Evolutionary conservation across 108 stramenopile species (phyloP).

Genomic region (Pinguiococcus pyrenoidosus): DNA sequence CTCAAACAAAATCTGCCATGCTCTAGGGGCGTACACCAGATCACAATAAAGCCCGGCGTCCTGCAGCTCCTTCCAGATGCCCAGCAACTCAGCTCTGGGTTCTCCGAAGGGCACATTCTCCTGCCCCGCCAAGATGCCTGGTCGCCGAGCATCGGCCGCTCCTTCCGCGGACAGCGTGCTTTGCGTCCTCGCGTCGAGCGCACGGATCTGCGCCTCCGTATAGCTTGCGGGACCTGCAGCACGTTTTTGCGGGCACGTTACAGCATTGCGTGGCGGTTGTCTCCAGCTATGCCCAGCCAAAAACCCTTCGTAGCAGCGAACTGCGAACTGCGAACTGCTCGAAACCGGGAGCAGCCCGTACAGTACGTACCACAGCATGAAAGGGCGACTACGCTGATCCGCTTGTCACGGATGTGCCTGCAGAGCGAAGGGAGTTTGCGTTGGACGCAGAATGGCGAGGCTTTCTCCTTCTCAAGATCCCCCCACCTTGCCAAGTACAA

Average conservation of each 20-base stretch:
- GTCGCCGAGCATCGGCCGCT: background rate
- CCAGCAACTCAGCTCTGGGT: constrained; percentile 8
- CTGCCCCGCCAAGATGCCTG: background rate
- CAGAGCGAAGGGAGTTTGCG: too few relatives aligned
- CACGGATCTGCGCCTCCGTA: too few relatives aligned
- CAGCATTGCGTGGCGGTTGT: background rate
- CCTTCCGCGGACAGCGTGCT: background rate
- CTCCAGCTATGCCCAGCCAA: too few relatives aligned
- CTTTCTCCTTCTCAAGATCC: background rate
- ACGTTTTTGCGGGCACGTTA: background rate
- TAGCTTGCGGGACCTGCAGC: background rate
- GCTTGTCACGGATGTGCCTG: too few relatives aligned
- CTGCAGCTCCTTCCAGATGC: constrained; percentile 17
- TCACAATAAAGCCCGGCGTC: constrained; percentile 17
- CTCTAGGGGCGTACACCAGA: constrained; percentile 16
- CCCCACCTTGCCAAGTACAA: constrained; percentile 15
- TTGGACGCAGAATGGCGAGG: too few relatives aligned
- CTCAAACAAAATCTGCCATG: constrained; percentile 12
- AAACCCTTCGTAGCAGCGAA: too few relatives aligned
- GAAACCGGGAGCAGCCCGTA: constrained; percentile 1
- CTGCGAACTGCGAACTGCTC: too few relatives aligned
- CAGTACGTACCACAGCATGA: too few relatives aligned
- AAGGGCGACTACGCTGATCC: too few relatives aligned
- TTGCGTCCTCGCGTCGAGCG: background rate
- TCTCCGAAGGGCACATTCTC: constrained; percentile 7